A percentile compares a stretch with the other conserved stretches of the same genome.
Conservation (phyloP, 352 stramenopile species). For the Globisporangium abappressorium region DNA sequence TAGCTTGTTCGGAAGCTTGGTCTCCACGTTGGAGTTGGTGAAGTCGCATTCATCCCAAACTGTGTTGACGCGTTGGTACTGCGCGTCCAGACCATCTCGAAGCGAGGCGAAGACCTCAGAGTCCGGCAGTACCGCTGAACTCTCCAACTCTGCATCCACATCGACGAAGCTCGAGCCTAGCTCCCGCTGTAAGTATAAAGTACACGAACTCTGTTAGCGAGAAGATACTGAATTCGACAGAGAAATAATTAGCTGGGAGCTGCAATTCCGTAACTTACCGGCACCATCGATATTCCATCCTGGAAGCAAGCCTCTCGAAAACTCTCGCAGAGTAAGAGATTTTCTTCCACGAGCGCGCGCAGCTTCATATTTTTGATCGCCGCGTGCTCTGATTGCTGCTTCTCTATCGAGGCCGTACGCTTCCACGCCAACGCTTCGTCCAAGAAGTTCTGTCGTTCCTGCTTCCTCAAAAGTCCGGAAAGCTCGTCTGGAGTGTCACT, state of each 20-base stretch:
- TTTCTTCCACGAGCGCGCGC: constrained; percentile 2
- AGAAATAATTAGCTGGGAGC: not conserved
- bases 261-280: not conserved
- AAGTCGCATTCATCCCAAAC: constrained; percentile 23
- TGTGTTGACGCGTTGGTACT: constrained; percentile 19
- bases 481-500: constrained; percentile 69
- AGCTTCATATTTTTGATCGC: constrained; percentile 1
- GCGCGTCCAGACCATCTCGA: constrained; percentile 17
- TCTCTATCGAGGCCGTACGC: not conserved
- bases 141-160: not conserved
- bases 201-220: constrained; percentile 8
- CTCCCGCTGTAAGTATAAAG: not conserved
- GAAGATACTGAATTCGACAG: not conserved
- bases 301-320: not conserved
- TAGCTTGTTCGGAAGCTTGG: not conserved
- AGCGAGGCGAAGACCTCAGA: constrained; percentile 27
- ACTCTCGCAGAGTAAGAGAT: not conserved
- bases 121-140: not conserved
- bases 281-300: not conserved
- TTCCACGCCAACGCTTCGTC: constrained; percentile 7
- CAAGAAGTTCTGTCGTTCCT: constrained; percentile 4
- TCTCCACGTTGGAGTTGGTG: constrained; percentile 8
- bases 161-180: not conserved
- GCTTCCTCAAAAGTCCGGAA: not conserved
- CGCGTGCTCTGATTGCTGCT: not conserved